Percentiles rank a stretch among this genome's conserved stretches.
Conservation (phyloP, 495 filamentous ascomycete species). For the Neurospora intermedia region DNA sequence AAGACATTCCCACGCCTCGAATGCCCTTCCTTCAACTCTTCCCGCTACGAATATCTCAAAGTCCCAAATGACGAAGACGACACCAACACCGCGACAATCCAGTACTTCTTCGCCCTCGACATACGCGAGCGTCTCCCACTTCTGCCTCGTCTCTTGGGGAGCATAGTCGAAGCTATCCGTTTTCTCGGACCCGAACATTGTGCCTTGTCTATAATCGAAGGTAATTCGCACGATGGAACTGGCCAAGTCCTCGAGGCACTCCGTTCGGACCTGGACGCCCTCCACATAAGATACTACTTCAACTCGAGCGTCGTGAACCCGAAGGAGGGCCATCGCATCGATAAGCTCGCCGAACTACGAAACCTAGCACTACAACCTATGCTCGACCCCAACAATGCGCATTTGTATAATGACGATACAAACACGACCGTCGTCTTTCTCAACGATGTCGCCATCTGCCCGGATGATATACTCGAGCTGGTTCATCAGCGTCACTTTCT, state of each 20-base stretch:
- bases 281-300: slow-evolving; percentile 28
- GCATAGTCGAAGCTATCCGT: slow-evolving; percentile 33
- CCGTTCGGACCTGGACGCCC: slow-evolving; percentile 18
- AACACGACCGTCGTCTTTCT: slow-evolving; percentile 33
- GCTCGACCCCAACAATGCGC: slow-evolving; percentile 13
- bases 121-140: slow-evolving; percentile 29
- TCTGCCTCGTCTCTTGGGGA: slow-evolving; percentile 37
- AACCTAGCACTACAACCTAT: slow-evolving; percentile 34
- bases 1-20: neutral
- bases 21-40: neutral
- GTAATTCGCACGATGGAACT: slow-evolving; percentile 40
- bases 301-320: slow-evolving; percentile 29
- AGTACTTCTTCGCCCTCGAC: slow-evolving; percentile 41
- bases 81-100: neutral
- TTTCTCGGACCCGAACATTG: slow-evolving; percentile 38
- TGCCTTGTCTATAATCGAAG: slow-evolving; percentile 40
- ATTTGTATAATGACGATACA: slow-evolving; percentile 5
- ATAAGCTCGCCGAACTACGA: slow-evolving; percentile 32
- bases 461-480: slow-evolving; percentile 44
- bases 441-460: slow-evolving; percentile 39
- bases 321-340: slow-evolving; percentile 24
- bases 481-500: slow-evolving; percentile 33
- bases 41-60: neutral
- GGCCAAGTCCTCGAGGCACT: slow-evolving; percentile 33
- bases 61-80: neutral